Conservation (phyloP, 2,329 filamentous ascomycete species). For the Penicillium aurantiogriseum region DNA sequence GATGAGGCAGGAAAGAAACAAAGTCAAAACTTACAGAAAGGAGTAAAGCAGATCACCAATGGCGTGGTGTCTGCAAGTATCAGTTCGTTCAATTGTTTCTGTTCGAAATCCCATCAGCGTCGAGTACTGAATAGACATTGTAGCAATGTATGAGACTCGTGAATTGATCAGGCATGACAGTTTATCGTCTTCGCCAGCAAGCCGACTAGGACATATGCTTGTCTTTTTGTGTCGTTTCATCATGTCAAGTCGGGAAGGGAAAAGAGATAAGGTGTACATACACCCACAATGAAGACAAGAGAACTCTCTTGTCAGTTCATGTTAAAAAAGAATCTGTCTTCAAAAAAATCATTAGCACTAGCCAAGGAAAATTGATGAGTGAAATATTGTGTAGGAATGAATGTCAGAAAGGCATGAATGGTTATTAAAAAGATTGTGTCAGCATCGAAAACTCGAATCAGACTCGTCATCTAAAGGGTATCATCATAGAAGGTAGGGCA, state of each 20-base stretch:
- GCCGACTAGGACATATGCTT: slow-evolving; percentile 94
- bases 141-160: slow-evolving; percentile 19
- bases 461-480: slow-evolving; percentile 62
- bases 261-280: slow-evolving; percentile 30
- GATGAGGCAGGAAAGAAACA: slow-evolving; percentile 14
- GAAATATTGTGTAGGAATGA: slow-evolving; percentile 2
- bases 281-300: slow-evolving; percentile 17
- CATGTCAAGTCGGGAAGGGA: slow-evolving; percentile 52
- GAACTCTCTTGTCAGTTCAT: background rate
- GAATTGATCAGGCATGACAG: slow-evolving; percentile 50
- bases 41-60: background rate
- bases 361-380: slow-evolving; percentile 5
- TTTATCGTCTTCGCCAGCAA: slow-evolving; percentile 52
- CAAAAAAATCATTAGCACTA: slow-evolving; percentile 2
- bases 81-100: slow-evolving; percentile 16
- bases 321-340: background rate
- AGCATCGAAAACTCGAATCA: slow-evolving; percentile 63
- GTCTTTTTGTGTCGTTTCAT: slow-evolving; percentile 84
- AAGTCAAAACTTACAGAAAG: slow-evolving; percentile 7
- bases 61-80: slow-evolving; percentile 6
- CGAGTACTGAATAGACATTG: slow-evolving; percentile 20
- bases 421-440: slow-evolving; percentile 54
- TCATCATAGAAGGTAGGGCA: slow-evolving; percentile 45
- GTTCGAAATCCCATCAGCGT: slow-evolving; percentile 29
- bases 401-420: slow-evolving; percentile 61